Conservation (phyloP, 805 yeast genomes). For the Candida incommunis region DNA sequence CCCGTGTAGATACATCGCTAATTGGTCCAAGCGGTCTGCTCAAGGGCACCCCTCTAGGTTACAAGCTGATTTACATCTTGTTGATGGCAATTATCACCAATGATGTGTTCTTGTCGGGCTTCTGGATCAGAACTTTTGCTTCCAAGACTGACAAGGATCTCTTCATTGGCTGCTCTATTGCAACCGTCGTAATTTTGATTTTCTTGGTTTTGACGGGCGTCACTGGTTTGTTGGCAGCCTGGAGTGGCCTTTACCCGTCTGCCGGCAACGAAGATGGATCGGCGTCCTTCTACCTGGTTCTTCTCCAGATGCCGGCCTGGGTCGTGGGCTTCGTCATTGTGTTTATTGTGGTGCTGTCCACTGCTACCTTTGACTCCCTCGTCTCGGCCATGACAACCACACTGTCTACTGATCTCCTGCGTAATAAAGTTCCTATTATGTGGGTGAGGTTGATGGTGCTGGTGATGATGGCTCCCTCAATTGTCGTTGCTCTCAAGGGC, state of each 20-base stretch:
- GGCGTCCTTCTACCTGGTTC: constrained; percentile 57
- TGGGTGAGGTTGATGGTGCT: constrained; percentile 61
- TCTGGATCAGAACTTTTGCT: constrained; percentile 92
- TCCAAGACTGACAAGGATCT: constrained; percentile 65
- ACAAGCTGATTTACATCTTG: constrained; percentile 79
- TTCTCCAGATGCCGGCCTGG: constrained; percentile 72
- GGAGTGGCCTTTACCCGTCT: constrained; percentile 51
- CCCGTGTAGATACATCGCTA: constrained; percentile 16
- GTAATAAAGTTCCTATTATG: constrained; percentile 57
- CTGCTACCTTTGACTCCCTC: constrained; percentile 2
- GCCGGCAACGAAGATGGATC: constrained; percentile 37
- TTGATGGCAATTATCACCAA: constrained; percentile 80
- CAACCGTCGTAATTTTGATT: constrained; percentile 49
- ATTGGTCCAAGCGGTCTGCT: constrained; percentile 55
- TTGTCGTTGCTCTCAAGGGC: constrained; percentile 74
- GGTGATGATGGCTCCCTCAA: constrained; percentile 69
- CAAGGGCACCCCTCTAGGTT: constrained; percentile 58
- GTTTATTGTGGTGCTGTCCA: background rate
- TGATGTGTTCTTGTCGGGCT: constrained; percentile 81
- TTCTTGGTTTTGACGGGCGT: constrained; percentile 63
- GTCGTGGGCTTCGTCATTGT: constrained; percentile 65
- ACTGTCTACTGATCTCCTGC: constrained; percentile 76
- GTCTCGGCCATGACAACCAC: constrained; percentile 22
- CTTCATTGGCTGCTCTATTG: constrained; percentile 59
- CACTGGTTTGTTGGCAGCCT: constrained; percentile 78